A percentile compares a stretch with the other conserved stretches of the same genome.
Conservation (phyloP, 495 filamentous ascomycete species). For the Penicillium roqueforti region DNA sequence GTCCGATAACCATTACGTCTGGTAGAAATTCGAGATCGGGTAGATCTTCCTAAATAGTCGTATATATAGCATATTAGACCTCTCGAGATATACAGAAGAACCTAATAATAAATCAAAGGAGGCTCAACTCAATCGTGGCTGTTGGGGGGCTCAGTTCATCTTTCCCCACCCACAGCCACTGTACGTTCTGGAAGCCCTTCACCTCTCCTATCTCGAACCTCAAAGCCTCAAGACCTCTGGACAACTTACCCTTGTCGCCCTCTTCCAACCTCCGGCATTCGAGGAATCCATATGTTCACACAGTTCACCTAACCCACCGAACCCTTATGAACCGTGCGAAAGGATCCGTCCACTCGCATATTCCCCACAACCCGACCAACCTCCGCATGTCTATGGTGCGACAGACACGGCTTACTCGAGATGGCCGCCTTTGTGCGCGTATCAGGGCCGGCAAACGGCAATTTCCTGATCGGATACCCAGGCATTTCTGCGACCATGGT, state of each 20-base stretch:
- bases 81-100: background rate
- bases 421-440: slow-evolving; percentile 95
- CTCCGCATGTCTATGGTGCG: slow-evolving; percentile 45
- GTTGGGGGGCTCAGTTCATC: slow-evolving; percentile 5
- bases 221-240: background rate
- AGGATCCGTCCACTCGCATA: slow-evolving; percentile 26
- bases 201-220: background rate
- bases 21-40: background rate
- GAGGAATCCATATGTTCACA: background rate
- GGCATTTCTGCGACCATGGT: slow-evolving; percentile 98
- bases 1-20: background rate
- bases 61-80: background rate
- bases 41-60: background rate
- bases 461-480: slow-evolving; percentile 93
- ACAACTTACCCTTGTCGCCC: background rate
- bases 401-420: slow-evolving; percentile 38
- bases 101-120: background rate
- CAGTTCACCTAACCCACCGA: background rate
- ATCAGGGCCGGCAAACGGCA: slow-evolving; percentile 94
- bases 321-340: slow-evolving; percentile 35
- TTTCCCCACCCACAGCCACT: slow-evolving; percentile 4
- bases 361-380: slow-evolving; percentile 30
- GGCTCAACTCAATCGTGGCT: background rate
- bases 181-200: slow-evolving; percentile 1
- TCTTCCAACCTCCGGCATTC: background rate